Evolutionary conservation across 257 asterid genomes (phyloP).

Genomic region (Solanum pimpinellifolium): DNA sequence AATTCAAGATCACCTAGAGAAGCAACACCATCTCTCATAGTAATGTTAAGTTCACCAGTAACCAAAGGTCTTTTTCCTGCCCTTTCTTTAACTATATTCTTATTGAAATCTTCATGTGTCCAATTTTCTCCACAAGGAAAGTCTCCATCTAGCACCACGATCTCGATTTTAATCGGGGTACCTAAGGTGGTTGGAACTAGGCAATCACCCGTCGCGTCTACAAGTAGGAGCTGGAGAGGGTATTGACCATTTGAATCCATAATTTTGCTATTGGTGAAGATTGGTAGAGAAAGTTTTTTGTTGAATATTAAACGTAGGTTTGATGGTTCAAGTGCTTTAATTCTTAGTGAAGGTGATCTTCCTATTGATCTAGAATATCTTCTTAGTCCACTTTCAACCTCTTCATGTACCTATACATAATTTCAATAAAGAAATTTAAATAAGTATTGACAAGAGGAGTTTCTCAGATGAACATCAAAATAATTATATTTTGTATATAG

Average conservation of each 20-base stretch:
- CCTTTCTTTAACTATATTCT: conserved; percentile 40
- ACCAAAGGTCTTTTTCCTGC: conserved; percentile 53
- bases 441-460: background rate
- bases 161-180: conserved; percentile 25
- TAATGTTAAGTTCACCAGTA: conserved; percentile 33
- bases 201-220: background rate
- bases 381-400: conserved; percentile 45
- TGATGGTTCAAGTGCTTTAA: conserved; percentile 13
- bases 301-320: conserved; percentile 22
- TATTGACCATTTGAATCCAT: conserved; percentile 11
- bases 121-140: conserved; percentile 25
- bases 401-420: conserved; percentile 46
- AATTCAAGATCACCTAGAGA: conserved; percentile 48
- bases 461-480: background rate
- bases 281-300: conserved; percentile 27
- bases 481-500: background rate
- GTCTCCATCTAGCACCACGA: conserved; percentile 61
- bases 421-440: background rate
- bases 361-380: conserved; percentile 16
- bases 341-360: conserved; percentile 26
- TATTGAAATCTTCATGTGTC: conserved; percentile 24
- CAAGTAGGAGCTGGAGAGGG: conserved; percentile 36
- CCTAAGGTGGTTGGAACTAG: conserved; percentile 13
- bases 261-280: conserved; percentile 54
- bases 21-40: conserved; percentile 40